Percentiles rank a stretch among this genome's conserved stretches.
phyloP scores from a whole-genome alignment of 768 basidiomycete species.

The Lactifluus hygrophoroides region DNA sequence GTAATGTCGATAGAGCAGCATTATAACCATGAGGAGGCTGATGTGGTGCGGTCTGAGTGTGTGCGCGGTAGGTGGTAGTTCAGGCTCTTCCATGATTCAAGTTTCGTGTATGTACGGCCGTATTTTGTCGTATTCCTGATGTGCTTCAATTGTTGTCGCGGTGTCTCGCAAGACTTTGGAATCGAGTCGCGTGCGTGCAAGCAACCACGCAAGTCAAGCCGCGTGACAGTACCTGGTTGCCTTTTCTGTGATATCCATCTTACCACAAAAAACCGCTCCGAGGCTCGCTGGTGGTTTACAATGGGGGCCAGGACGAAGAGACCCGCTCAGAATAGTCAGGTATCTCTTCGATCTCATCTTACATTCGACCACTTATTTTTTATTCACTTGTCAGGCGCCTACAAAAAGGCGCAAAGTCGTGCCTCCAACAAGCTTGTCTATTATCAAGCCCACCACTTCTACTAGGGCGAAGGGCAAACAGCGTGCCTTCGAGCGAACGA shows the following conservation, averaged over 20 bases:
- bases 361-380: not conserved
- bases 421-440: constrained; percentile 12
- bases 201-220: not conserved
- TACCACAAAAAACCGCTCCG: no score
- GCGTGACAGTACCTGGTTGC: not conserved
- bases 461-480: constrained; percentile 43
- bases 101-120: not conserved
- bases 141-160: no score
- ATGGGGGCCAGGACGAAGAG: constrained; percentile 31
- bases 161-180: no score
- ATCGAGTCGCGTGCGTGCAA: no score
- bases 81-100: constrained; percentile 34
- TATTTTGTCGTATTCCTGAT: no score
- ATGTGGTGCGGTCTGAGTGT: constrained; percentile 73
- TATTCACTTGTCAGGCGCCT: constrained; percentile 27
- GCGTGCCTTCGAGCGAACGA: constrained; percentile 48
- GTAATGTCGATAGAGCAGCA: constrained; percentile 54
- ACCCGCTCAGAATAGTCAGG: constrained; percentile 26
- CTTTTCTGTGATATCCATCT: not conserved
- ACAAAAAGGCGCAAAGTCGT: constrained; percentile 56
- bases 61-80: constrained; percentile 54
- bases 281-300: not conserved
- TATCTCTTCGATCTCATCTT: constrained; percentile 12
- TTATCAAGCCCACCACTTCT: constrained; percentile 23
- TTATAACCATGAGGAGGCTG: constrained; percentile 52